Percentiles rank a stretch among this genome's conserved stretches.
Conservation (phyloP, 306 rosid genomes). For the Dryas octopetala region DNA sequence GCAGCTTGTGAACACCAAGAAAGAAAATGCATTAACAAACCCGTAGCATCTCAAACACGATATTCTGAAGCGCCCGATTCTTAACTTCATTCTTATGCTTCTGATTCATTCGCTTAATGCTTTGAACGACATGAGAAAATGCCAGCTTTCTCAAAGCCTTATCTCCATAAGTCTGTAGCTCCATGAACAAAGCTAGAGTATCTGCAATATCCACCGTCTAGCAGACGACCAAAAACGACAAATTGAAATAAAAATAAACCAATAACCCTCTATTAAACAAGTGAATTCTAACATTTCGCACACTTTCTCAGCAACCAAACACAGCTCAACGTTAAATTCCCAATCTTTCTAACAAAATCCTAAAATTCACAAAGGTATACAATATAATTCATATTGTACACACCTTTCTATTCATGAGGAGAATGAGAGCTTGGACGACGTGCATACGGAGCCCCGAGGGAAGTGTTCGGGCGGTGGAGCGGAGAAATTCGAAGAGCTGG, state of each 20-base stretch:
- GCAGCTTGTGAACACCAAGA: not conserved
- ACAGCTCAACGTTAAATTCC: not conserved
- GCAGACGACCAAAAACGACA: not conserved
- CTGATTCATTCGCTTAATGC: slow-evolving; percentile 68
- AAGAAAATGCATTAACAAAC: slow-evolving; percentile 33
- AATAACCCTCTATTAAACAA: not conserved
- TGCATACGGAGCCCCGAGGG: slow-evolving; percentile 62
- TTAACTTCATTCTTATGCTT: slow-evolving; percentile 73
- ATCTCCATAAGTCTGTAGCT: slow-evolving; percentile 73
- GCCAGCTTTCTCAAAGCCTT: slow-evolving; percentile 54
- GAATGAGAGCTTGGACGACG: slow-evolving; percentile 57
- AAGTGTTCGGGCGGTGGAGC: slow-evolving; percentile 46
- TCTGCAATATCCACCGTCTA: slow-evolving; percentile 63
- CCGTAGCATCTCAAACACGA: slow-evolving; percentile 65
- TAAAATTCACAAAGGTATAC: not conserved
- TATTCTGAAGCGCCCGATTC: slow-evolving; percentile 77
- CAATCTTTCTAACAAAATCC: not conserved
- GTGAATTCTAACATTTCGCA: not conserved
- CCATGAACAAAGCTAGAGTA: slow-evolving; percentile 70
- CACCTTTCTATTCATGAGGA: slow-evolving; percentile 64
- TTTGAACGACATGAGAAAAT: slow-evolving; percentile 62
- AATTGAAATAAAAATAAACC: not conserved
- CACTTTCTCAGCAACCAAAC: slow-evolving; percentile 9
- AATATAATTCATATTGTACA: too few relatives aligned
- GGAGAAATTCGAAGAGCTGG: slow-evolving; percentile 59